Evolutionary conservation across 768 basidiomycete genomes (phyloP).

Genomic region (Thelephora aurantiotincta): DNA sequence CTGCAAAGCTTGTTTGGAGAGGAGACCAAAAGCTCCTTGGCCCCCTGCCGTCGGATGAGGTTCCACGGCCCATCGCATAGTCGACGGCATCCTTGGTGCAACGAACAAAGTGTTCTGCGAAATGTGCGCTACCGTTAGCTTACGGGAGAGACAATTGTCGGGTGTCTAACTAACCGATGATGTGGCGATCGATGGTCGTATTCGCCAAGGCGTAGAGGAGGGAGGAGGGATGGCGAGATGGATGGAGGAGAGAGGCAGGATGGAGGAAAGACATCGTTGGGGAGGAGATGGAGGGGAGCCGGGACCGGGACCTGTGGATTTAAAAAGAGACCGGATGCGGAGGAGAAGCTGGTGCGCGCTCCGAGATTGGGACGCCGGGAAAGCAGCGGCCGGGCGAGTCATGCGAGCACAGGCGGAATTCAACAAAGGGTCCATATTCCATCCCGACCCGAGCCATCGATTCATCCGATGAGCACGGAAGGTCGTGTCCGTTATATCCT

Average conservation of each 20-base stretch:
- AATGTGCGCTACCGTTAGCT: slow-evolving; percentile 4
- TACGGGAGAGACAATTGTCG: background rate
- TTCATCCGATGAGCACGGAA: too few relatives aligned
- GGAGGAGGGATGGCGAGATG: slow-evolving; percentile 45
- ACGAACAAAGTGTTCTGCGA: slow-evolving; percentile 55
- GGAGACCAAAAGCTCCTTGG: slow-evolving; percentile 27
- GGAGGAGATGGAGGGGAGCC: background rate
- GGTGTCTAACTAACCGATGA: slow-evolving; percentile 43
- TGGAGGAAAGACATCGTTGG: slow-evolving; percentile 21
- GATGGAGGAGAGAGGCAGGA: slow-evolving; percentile 44
- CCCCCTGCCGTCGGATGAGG: slow-evolving; percentile 28
- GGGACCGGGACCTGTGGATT: too few relatives aligned
- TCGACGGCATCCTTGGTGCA: slow-evolving; percentile 59
- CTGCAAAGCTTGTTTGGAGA: slow-evolving; percentile 41
- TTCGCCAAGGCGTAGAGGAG: slow-evolving; percentile 56
- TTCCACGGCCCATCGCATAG: slow-evolving; percentile 57
- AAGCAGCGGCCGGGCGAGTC: too few relatives aligned
- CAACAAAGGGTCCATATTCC: too few relatives aligned
- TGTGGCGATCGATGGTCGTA: slow-evolving; percentile 35
- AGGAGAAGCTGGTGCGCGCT: too few relatives aligned
- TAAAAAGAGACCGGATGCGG: too few relatives aligned
- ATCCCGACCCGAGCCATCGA: too few relatives aligned
- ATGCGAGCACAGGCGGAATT: too few relatives aligned
- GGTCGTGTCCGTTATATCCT: too few relatives aligned
- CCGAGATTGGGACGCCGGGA: too few relatives aligned